These are phyloP conservation scores for Saururus chinensis DNA, from an alignment of 164 flowering plant species.

Conservation along the genomic window DNA sequence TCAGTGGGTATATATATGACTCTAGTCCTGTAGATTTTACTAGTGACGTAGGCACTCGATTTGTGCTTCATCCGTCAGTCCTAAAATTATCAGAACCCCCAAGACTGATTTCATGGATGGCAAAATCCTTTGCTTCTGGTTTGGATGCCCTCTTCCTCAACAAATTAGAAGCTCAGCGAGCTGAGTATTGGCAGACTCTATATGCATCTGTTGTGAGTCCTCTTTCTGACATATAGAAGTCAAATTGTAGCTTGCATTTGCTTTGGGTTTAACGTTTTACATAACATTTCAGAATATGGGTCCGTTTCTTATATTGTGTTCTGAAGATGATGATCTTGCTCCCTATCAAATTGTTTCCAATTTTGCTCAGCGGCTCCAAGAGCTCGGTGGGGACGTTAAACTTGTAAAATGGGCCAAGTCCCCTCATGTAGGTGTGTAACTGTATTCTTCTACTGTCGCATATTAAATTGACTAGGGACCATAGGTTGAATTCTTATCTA, in stretches of 20 bases:
- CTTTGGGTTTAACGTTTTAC: slow-evolving; percentile 8
- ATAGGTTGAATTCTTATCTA: not conserved
- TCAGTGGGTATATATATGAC: slow-evolving; percentile 75
- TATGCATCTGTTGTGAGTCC: slow-evolving; percentile 73
- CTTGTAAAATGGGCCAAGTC: slow-evolving; percentile 63
- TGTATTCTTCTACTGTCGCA: not conserved
- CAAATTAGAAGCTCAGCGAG: slow-evolving; percentile 82
- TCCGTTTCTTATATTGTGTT: slow-evolving; percentile 79
- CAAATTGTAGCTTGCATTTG: not conserved
- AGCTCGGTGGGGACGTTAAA: slow-evolving; percentile 74
- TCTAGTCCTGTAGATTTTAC: slow-evolving; percentile 90
- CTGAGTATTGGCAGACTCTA: slow-evolving; percentile 95
- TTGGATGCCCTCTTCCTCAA: slow-evolving; percentile 68
- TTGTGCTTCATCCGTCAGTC: slow-evolving; percentile 64
- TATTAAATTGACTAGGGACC: not conserved
- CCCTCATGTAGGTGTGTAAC: slow-evolving; percentile 72
- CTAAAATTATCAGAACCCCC: slow-evolving; percentile 65
- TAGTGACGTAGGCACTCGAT: slow-evolving; percentile 66
- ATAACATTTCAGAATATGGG: slow-evolving; percentile 44
- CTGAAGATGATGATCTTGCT: slow-evolving; percentile 85
- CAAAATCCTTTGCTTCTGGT: slow-evolving; percentile 52
- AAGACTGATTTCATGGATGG: slow-evolving; percentile 55
- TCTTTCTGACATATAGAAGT: not conserved
- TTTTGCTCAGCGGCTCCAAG: slow-evolving; percentile 65
- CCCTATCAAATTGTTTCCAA: slow-evolving; percentile 54